Base-by-base conservation (phyloP, 163 green algal genomes). In the Chlorella variabilis region DNA sequence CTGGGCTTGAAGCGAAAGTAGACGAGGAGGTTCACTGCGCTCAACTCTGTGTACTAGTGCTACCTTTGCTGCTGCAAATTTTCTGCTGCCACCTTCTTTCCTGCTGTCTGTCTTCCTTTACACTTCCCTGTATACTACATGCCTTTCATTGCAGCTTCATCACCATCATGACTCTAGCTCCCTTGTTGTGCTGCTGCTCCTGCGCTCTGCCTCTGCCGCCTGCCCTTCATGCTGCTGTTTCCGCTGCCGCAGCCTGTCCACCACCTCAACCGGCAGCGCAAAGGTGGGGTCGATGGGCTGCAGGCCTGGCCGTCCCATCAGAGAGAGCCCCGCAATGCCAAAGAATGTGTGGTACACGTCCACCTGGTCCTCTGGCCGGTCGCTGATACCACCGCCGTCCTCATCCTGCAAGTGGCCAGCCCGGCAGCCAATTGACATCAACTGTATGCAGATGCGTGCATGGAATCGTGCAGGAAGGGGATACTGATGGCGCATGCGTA, bases 291-390 rank as follows among this genome's bases (percentile, higher is more conserved):
- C 94, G 20, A 99, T 94, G 17, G 73, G 29, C 36, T 86, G 80
- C 29, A 99, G 85, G 7, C 87, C 90, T 4, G 84, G 73, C 41
- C 96, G 89, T 1, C 91, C 93, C 94, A 99, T 92, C 34, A 99
- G 89, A 5, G 89, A 91, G 23, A 99, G 85, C 1, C 92, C 96
- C 7, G 96, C 97, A 38, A 99, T 92, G 33, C 97, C 97, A 75
- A 99, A 99, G 73, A 98, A 99, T 21, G 97, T 99, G 91, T 99
- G 97, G 82, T 97, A 99, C 15, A 99, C 92, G 77, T 99, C 97
- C 3, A 92, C 95, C 93, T 88, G 63, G 77, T 99, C 95, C n/a
- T 98, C 96, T 0, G 97, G 95, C 33, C 97, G 75, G 86, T 99
- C 97, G 4, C 91, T 96, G 78, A 99, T 99, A 45, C 97, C 97